Evolutionary conservation across 2,329 filamentous ascomycete genomes (phyloP), one percentile per base, ranked within the genome.

Genomic region (Aspergillus puulaauensis): DNA sequence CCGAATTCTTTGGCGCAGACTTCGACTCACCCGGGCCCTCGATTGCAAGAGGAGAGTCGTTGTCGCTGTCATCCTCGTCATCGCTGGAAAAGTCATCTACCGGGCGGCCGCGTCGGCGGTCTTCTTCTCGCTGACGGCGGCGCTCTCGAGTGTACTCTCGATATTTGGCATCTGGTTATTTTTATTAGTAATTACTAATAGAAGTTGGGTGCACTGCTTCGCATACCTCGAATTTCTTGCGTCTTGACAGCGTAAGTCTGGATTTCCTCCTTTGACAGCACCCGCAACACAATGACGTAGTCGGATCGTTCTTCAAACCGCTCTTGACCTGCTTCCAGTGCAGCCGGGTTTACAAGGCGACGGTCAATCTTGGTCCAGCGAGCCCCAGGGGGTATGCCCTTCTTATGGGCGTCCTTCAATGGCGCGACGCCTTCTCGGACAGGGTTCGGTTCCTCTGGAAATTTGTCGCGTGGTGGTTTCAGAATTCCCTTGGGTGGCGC

Each of bases 361-460:
- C 93, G 86, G 70, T 89, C 90, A 70, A 98, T 93, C 78, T 95
- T 96, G 47, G 93, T 97, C 93, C 93, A 97, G 54, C 91, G 85
- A 35, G 93, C 93, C 57, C 89, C 90, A 0, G 87, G 77, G 0
- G 90, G 90, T 33, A 91, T 90, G 40, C 90, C 88, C 61, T 88
- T 86, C 55, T 74, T 76, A 73, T 89, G 87, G 49, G 90, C 87
- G 70, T 96, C 91, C 76, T 96, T 96, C 70, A 96, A 85, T n/a
- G 93, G 93, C 2, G 93, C 92, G 6, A 96, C 93, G 15, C 93
- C 93, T 73, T 97, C 93, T 19, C 93, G 85, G 37, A 96, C 82
- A 0, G 91, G 89, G 64, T 92, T 88, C 1, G 86, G 85, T 61
- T 96, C 89, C 69, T 97, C 93, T 0, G 93, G 93, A 68, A 97